Conservation (phyloP, 2,329 filamentous ascomycete genomes). For the Thielaviopsis populi region DNA sequence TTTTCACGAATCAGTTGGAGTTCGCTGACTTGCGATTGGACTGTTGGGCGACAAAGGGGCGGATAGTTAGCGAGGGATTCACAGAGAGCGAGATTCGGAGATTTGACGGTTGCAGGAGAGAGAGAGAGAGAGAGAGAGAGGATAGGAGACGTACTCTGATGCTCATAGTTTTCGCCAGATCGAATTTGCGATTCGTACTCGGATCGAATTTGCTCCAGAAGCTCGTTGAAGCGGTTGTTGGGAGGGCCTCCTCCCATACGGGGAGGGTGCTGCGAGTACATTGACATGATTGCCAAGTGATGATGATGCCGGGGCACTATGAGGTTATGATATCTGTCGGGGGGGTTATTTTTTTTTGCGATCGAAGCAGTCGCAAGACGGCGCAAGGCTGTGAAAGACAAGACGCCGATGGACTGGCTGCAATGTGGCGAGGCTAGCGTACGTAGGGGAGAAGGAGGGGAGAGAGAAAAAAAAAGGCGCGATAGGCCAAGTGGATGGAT, state of each 20-base stretch:
- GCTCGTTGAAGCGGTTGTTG: slow-evolving; percentile 58
- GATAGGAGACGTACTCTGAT: slow-evolving; percentile 59
- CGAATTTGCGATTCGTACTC: slow-evolving; percentile 82
- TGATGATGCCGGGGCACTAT: background rate
- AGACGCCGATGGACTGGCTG: background rate
- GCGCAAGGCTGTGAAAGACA: background rate
- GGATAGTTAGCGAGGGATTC: slow-evolving; percentile 20
- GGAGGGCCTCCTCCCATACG: slow-evolving; percentile 18
- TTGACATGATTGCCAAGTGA: slow-evolving; percentile 16
- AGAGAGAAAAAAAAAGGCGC: background rate
- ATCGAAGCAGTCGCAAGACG: background rate
- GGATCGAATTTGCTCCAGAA: slow-evolving; percentile 75
- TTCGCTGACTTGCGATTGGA: slow-evolving; percentile 80
- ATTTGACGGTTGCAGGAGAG: slow-evolving; percentile 8
- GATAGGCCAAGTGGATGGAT: background rate
- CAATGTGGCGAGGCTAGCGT: background rate
- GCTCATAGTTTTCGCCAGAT: slow-evolving; percentile 74
- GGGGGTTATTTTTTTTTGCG: background rate
- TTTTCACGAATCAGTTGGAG: slow-evolving; percentile 90
- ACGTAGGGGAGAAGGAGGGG: background rate
- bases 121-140: background rate
- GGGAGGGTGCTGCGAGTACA: slow-evolving; percentile 18
- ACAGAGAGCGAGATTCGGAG: slow-evolving; percentile 4
- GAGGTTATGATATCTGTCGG: background rate
- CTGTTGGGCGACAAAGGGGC: slow-evolving; percentile 32